phyloP scores from a whole-genome alignment of 2,329 filamentous ascomycete genomes.

The Ophiostoma himal-ulmi region DNA sequence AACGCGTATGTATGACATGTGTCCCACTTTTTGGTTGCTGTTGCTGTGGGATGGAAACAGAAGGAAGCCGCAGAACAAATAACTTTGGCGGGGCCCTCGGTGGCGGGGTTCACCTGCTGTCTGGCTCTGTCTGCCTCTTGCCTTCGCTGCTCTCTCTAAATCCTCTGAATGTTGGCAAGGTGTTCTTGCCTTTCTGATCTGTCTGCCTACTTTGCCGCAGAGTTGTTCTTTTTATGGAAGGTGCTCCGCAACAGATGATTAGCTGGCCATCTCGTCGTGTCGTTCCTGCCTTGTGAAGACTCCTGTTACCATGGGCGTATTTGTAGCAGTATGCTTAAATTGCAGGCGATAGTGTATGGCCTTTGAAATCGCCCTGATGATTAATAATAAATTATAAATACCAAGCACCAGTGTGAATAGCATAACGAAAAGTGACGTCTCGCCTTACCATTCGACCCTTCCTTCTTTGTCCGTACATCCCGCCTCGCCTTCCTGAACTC shows the following conservation, averaged over 20 bases:
- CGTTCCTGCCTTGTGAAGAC: not conserved
- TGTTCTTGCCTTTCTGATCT: not conserved
- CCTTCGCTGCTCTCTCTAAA: not conserved
- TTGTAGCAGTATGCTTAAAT: not conserved
- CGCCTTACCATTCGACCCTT: not conserved
- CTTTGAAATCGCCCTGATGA: constrained; percentile 3
- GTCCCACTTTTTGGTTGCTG: constrained; percentile 3
- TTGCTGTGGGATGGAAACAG: constrained; percentile 19
- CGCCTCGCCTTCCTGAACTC: not conserved
- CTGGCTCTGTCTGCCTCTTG: not conserved
- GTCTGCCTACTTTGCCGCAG: constrained; percentile 2
- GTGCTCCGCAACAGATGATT: not conserved
- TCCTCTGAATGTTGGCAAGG: not conserved
- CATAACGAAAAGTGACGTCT: not conserved
- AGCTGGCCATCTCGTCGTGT: not conserved
- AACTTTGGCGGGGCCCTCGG: constrained; percentile 15
- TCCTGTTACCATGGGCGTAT: not conserved
- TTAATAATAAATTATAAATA: not conserved
- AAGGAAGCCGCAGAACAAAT: constrained; percentile 15
- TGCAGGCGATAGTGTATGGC: not conserved
- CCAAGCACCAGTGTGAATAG: not conserved
- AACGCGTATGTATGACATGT: not conserved
- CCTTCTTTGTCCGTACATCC: not conserved
- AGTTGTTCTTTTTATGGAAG: not conserved
- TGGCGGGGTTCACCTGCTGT: constrained; percentile 1